Evolutionary conservation across 257 asterid species (phyloP).

Genomic region (Ilex asprella): DNA sequence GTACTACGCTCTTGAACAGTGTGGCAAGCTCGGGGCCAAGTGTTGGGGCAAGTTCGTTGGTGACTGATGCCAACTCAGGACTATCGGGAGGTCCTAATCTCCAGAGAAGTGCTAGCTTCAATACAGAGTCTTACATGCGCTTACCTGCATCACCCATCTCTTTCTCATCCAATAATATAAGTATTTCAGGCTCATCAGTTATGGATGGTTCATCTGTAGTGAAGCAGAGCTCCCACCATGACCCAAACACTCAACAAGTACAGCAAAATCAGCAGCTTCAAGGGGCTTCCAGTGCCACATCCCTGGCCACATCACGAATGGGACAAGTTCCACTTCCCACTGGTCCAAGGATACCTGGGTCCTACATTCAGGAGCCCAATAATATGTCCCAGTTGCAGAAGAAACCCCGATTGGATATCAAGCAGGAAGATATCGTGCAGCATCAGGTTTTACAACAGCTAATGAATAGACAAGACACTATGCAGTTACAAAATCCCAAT

Average conservation of each 20-base stretch:
- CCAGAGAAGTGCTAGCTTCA: constrained; percentile 88
- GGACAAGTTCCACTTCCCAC: constrained; percentile 60
- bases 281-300: constrained; percentile 77
- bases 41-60: constrained; percentile 95
- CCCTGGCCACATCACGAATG: constrained; percentile 57
- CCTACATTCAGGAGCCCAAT: constrained; percentile 65
- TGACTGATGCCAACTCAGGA: constrained; percentile 95
- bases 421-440: constrained; percentile 77
- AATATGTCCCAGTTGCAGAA: constrained; percentile 67
- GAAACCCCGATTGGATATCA: constrained; percentile 87
- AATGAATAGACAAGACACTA: constrained; percentile 61
- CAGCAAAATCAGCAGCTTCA: constrained; percentile 66
- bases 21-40: constrained; percentile 82
- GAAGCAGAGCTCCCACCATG: constrained; percentile 72
- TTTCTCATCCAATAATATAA: constrained; percentile 80
- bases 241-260: constrained; percentile 46
- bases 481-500: constrained; percentile 62
- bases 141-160: constrained; percentile 97
- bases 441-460: constrained; percentile 84
- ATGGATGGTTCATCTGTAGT: constrained; percentile 74
- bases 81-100: constrained; percentile 83
- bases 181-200: constrained; percentile 79
- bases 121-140: constrained; percentile 89
- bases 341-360: constrained; percentile 48
- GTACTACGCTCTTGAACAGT: constrained; percentile 55